Evolutionary conservation across 257 asterid species (phyloP), one percentile per base, ranked within the genome.

Genomic region (Plantago elongata): DNA sequence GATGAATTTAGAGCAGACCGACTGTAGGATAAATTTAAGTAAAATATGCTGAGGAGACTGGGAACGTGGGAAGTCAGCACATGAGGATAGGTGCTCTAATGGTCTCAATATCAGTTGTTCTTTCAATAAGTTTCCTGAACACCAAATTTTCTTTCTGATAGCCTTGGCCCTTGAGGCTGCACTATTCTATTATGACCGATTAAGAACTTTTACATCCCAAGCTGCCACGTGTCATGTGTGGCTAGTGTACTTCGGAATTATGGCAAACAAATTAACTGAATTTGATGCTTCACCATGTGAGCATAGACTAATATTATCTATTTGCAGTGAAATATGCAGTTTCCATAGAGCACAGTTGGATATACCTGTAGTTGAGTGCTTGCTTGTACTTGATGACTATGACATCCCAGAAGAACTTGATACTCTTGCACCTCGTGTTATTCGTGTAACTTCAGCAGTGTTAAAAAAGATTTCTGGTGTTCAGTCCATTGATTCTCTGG

Each of bases 381-480:
- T 93, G 75, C 73, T 89, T 62, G 72, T 89, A 65, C 91, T 87
- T 27, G 87, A 87, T 38, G 71, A 72, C 66, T 74, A 75, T 72
- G 69, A 67, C 38, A 47, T 85, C 60, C 93, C 87, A n/a, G 85
- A 82, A 65, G 92, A 78, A 60, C 69, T 93, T 48, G 78, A 62
- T 52, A 37, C 38, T 22, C 49, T 66, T 60, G 47, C 67, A 50
- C 40, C 66, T 30, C 87, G 54, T n/a, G 68, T 72, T 43, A 73
- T 89, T 63, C 78, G 60, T 46, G 95, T 89, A 70, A 87, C 77
- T 72, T 70, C 88, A 30, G 74, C 47, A 62, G 95, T 93, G 70
- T 78, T 89, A 78, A 83, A 76, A 75, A 89, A 89, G 73, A 75
- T 89, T 45, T 82, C 90, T 9, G 99, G 97, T 70, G 73, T 93